Base-by-base conservation (phyloP, 2,329 filamentous ascomycete species). In the Verticillium zaregamsianum region DNA sequence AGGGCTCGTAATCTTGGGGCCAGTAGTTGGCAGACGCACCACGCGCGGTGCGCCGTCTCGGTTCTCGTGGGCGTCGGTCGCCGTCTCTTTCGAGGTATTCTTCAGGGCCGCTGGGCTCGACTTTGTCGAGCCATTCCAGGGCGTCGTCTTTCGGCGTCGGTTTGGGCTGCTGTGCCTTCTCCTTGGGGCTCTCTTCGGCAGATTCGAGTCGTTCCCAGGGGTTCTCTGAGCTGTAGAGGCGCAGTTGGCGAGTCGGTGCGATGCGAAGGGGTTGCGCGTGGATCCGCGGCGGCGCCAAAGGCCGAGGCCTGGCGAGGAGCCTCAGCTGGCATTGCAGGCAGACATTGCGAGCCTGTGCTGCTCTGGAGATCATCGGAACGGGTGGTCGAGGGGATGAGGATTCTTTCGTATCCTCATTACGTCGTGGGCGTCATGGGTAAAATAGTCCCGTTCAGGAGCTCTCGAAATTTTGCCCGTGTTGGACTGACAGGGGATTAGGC, bases 351-450 rank as follows among this genome's bases (percentile, higher is more conserved):
- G 70, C 67, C 59, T 69, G 66, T 9, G 63, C 67, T 62, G 70
- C 70, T 65, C 72, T 72, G 23, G 74, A 71, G 65, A 77, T 68
- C 76, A 79, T 79, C 63, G 68, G 67, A 58, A 60, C 49, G 52
- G 32, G 52, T 32, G 12, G 20, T 23, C 37, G 37, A n/a, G 6
- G 14, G 17, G 12, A 8, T 20, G n/a, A 49, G 40, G 17, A 23
- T 4, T 20, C 8, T 49, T 17, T 49, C 7, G 40, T 49, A 49
- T 49, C 40, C 40, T 49, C 40, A 49, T 49, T 40, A 40, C 40
- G 40, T 17, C 20, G 17, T 40, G 15, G 9, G 33, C 33, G 14
- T 35, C 12, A 17, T n/a, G 28, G 28, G 28, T 28, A 5, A 6
- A 28, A 5, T 5, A 28, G 28, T 28, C 5, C 28, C 28, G 17